These are phyloP conservation scores for Sarocladium strictum DNA, from an alignment of 2,329 filamentous ascomycete genomes.

Conservation along the genomic window DNA sequence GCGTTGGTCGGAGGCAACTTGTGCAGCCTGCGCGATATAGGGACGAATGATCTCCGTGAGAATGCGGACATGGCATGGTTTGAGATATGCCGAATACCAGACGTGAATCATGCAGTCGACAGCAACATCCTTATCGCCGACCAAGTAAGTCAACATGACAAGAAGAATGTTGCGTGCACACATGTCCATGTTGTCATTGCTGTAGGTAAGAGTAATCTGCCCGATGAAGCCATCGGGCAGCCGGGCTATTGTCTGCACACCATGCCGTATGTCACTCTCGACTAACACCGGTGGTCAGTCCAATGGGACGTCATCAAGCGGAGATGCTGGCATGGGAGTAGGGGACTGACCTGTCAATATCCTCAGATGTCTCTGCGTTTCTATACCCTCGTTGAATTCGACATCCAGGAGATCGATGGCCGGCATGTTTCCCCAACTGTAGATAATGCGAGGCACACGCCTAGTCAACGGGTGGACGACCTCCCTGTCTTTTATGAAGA, in stretches of 20 bases:
- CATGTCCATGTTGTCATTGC: not conserved
- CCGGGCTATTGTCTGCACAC: not conserved
- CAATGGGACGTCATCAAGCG: not conserved
- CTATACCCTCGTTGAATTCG: not conserved
- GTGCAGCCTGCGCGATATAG: not conserved
- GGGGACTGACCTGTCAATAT: not conserved
- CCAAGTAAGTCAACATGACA: constrained; percentile 3
- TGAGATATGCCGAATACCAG: constrained; percentile 16
- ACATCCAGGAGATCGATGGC: not conserved
- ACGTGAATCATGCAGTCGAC: constrained; percentile 16
- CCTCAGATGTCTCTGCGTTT: not conserved
- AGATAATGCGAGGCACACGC: not conserved
- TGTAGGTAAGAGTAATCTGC: not conserved
- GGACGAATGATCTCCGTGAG: not conserved
- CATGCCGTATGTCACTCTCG: constrained; percentile 3
- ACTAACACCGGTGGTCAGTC: not conserved
- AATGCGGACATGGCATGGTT: not conserved
- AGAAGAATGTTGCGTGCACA: not conserved
- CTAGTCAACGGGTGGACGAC: not conserved
- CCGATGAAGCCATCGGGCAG: not conserved
- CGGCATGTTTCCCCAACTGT: not conserved
- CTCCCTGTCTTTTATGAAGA: not conserved
- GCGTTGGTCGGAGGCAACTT: not conserved
- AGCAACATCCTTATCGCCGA: constrained; percentile 10
- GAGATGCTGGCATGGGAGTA: not conserved